Percentiles rank a stretch among this genome's conserved stretches.
Conservation (phyloP, 805 yeast species). For the Nakazawaea holstii region DNA sequence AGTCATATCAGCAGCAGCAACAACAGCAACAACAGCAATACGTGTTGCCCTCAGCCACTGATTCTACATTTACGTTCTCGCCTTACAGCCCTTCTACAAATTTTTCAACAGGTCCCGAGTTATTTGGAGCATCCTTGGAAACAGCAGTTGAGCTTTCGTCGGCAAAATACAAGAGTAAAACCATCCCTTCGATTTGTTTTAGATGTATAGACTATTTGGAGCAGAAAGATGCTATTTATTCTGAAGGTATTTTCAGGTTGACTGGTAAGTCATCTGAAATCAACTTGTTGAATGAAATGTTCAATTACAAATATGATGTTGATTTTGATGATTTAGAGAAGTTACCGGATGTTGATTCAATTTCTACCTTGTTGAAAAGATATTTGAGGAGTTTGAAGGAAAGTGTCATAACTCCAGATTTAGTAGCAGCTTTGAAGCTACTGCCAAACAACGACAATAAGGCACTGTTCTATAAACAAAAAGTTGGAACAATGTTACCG, state of each 20-base stretch:
- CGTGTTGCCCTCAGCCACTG: not conserved
- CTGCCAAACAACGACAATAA: slow-evolving; percentile 17
- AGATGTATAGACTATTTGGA: slow-evolving; percentile 68
- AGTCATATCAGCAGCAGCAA: slow-evolving; percentile 6
- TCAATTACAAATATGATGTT: slow-evolving; percentile 63
- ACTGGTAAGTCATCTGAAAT: slow-evolving; percentile 84
- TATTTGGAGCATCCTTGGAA: slow-evolving; percentile 64
- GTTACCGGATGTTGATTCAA: slow-evolving; percentile 73
- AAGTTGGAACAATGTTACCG: slow-evolving; percentile 40
- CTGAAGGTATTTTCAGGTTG: slow-evolving; percentile 87
- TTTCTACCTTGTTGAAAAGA: slow-evolving; percentile 79
- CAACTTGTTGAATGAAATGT: slow-evolving; percentile 59
- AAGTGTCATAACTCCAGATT: slow-evolving; percentile 57
- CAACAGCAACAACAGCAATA: not conserved
- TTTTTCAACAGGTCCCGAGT: slow-evolving; percentile 12
- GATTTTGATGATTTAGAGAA: slow-evolving; percentile 47
- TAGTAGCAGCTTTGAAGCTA: slow-evolving; percentile 31
- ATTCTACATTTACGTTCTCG: not conserved
- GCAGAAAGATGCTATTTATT: slow-evolving; percentile 64
- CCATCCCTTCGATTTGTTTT: slow-evolving; percentile 70
- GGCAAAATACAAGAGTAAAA: slow-evolving; percentile 34
- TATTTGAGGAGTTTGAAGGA: slow-evolving; percentile 75
- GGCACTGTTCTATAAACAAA: slow-evolving; percentile 18
- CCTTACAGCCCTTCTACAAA: slow-evolving; percentile 1
- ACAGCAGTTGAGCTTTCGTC: slow-evolving; percentile 49